A percentile compares a stretch with the other conserved stretches of the same genome.
These are phyloP conservation scores for Crassisporium funariophilum DNA, from an alignment of 768 basidiomycete species.

Conservation along the genomic window DNA sequence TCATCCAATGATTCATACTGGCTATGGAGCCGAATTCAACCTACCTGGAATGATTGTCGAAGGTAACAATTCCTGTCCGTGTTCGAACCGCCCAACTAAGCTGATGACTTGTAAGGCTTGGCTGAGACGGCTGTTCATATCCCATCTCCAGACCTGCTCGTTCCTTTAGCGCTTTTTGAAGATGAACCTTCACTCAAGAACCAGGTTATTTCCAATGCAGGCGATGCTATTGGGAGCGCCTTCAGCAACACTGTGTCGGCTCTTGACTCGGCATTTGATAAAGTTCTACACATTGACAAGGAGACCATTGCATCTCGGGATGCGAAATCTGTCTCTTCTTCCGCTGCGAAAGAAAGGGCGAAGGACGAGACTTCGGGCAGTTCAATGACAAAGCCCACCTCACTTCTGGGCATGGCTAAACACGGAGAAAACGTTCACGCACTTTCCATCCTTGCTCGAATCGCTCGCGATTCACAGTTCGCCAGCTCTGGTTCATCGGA, in stretches of 20 bases:
- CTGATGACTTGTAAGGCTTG: constrained; percentile 42
- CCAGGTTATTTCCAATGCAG: constrained; percentile 2
- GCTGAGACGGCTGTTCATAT: constrained; percentile 56
- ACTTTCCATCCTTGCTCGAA: constrained; percentile 43
- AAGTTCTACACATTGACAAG: not conserved
- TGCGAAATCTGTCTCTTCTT: not conserved
- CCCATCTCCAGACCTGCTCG: constrained; percentile 20
- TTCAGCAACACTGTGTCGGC: constrained; percentile 2
- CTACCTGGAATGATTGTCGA: constrained; percentile 62
- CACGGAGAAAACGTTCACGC: constrained; percentile 10
- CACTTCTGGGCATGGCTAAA: not conserved
- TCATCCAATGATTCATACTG: constrained; percentile 67
- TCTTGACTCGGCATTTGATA: constrained; percentile 9
- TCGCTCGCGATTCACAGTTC: constrained; percentile 53
- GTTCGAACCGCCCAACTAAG: not conserved
- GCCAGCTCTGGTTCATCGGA: constrained; percentile 18
- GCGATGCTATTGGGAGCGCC: constrained; percentile 8
- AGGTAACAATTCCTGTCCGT: constrained; percentile 38
- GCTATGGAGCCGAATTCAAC: constrained; percentile 63
- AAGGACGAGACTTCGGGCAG: not conserved
- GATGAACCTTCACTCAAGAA: constrained; percentile 3
- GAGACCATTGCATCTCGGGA: not conserved
- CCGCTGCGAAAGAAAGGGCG: not conserved
- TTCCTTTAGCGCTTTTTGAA: constrained; percentile 30
- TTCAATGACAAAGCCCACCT: not conserved